A percentile compares a stretch with the other conserved stretches of the same genome.
phyloP scores from a whole-genome alignment of 2,329 filamentous ascomycete genomes.

The Trichoderma sp. region DNA sequence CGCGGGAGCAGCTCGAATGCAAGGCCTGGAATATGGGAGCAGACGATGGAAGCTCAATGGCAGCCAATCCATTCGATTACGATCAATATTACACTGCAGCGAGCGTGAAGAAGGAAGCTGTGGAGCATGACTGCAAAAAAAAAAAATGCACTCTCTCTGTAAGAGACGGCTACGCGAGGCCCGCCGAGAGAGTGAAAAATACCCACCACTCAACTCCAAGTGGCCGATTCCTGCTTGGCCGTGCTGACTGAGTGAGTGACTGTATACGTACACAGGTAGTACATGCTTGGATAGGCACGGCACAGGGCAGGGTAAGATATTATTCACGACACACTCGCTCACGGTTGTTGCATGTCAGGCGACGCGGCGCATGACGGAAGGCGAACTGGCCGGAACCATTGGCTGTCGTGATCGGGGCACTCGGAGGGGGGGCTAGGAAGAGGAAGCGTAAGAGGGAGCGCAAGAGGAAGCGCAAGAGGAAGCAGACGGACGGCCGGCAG shows the following conservation, averaged over 20 bases:
- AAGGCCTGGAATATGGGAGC: background rate
- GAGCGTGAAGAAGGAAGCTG: background rate
- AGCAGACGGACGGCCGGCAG: no score
- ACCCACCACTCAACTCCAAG: background rate
- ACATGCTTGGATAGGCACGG: background rate
- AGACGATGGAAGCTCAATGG: background rate
- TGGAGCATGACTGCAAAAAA: background rate
- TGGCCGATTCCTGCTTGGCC: background rate
- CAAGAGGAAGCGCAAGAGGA: background rate
- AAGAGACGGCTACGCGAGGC: conserved; percentile 1
- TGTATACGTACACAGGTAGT: no score
- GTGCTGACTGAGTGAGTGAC: background rate
- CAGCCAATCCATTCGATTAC: background rate
- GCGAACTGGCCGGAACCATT: conserved; percentile 6
- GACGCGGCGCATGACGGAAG: conserved; percentile 15
- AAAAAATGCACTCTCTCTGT: background rate
- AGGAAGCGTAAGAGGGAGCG: background rate
- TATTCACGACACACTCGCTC: conserved; percentile 13
- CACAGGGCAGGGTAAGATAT: background rate
- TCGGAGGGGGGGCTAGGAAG: background rate
- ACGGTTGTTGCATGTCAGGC: conserved; percentile 11
- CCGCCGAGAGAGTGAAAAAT: background rate
- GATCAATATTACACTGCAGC: background rate
- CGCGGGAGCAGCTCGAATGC: background rate
- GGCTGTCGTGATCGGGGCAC: conserved; percentile 18